A percentile compares a stretch with the other conserved stretches of the same genome.
phyloP scores from a whole-genome alignment of 192 early-diverging fungal genomes.

The Rhizophlyctis rosea region DNA sequence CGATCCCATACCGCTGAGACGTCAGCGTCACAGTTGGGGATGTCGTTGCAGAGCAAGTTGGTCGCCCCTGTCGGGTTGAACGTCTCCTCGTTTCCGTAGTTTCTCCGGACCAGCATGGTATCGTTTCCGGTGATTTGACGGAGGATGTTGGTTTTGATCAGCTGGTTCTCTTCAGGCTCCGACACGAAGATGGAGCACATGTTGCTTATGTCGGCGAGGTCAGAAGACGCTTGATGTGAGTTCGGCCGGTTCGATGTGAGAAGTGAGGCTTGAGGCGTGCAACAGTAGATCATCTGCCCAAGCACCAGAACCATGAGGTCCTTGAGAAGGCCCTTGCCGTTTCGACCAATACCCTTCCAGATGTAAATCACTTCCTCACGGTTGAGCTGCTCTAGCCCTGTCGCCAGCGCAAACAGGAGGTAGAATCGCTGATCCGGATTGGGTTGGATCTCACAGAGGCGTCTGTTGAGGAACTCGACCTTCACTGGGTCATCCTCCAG shows the following conservation, averaged over 20 bases:
- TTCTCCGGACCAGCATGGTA: not conserved
- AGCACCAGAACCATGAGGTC: slow-evolving; percentile 3
- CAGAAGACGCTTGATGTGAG: not conserved
- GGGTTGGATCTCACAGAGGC: too few relatives aligned
- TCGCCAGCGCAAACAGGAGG: not conserved
- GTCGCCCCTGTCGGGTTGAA: not conserved
- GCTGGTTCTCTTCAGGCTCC: not conserved
- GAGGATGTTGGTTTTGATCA: not conserved
- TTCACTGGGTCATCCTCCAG: too few relatives aligned
- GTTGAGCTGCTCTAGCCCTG: slow-evolving; percentile 5
- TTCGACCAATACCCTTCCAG: slow-evolving; percentile 5
- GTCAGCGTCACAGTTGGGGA: slow-evolving; percentile 1
- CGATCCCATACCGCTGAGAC: slow-evolving; percentile 6
- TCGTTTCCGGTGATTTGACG: slow-evolving; percentile 5
- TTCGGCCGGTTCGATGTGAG: not conserved
- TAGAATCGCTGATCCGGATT: too few relatives aligned
- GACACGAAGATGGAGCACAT: not conserved
- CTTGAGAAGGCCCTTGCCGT: slow-evolving; percentile 11
- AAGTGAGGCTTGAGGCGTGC: not conserved
- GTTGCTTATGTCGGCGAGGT: not conserved
- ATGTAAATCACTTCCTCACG: slow-evolving; percentile 1
- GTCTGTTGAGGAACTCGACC: too few relatives aligned
- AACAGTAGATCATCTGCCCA: not conserved
- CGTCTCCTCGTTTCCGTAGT: slow-evolving; percentile 1
- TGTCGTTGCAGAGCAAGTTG: slow-evolving; percentile 5